Conservation (phyloP, 2,329 filamentous ascomycete genomes). For the Plectosphaerella sp. region DNA sequence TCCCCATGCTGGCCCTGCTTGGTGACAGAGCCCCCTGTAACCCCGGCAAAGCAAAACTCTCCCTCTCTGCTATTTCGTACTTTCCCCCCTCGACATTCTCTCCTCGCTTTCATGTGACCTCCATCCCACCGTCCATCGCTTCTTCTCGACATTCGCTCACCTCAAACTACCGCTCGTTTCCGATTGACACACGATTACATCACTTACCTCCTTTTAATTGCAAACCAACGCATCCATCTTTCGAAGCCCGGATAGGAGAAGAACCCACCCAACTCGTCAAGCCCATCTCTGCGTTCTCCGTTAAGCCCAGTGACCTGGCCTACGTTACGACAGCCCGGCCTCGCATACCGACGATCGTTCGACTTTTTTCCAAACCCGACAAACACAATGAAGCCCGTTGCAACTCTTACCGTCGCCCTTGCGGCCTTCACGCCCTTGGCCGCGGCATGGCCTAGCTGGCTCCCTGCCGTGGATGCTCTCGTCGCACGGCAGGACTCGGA, state of each 20-base stretch:
- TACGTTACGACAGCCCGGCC: too few species aligned
- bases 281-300: too few species aligned
- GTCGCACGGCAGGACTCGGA: constrained; percentile 43
- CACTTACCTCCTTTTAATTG: too few species aligned
- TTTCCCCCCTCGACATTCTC: background rate
- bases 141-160: background rate
- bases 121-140: background rate
- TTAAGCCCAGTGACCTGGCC: too few species aligned
- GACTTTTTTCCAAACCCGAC: too few species aligned
- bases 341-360: too few species aligned
- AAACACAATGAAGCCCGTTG: constrained; percentile 9
- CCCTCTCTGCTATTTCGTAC: constrained; percentile 3
- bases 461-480: constrained; percentile 48
- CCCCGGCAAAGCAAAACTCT: background rate
- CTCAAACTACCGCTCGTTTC: background rate
- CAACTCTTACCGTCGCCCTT: constrained; percentile 15
- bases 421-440: constrained; percentile 29
- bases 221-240: too few species aligned
- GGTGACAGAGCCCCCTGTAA: too few species aligned
- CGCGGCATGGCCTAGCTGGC: constrained; percentile 53
- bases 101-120: background rate
- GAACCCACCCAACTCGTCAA: too few species aligned
- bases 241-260: too few species aligned
- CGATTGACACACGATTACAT: background rate
- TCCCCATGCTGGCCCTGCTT: too few species aligned